Evolutionary conservation across 352 stramenopile genomes (phyloP), one percentile per base, ranked within the genome.

Genomic region (Pythium grandisporangium): DNA sequence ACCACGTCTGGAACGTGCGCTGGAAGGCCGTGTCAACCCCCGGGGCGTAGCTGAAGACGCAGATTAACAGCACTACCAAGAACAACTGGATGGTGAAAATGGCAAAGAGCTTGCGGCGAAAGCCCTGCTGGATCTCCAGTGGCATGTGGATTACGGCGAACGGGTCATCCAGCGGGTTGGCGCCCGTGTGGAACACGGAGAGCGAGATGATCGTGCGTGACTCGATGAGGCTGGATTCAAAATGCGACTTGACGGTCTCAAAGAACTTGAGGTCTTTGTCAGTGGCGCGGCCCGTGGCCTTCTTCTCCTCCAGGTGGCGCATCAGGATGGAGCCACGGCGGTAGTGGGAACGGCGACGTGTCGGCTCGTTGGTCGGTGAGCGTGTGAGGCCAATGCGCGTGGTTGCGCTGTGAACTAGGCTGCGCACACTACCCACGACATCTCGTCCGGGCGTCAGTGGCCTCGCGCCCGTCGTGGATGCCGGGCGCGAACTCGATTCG

Each of bases 221-320:
- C 33, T 83, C 71, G 58, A 88, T 74, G 48, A 79, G 75, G 21
- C 81, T 80, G 16, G 66, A 55, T 38, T 88, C 71, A 22, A 83
- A 88, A 16, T 72, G 58, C 13, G 58, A 64, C 42, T 88, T 88
- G 32, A 88, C 66, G 44, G 75, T 71, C 5, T 88, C 71, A 34
- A 88, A 84, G 38, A 88, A 88, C 54, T 88, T 88, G 59, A 80
- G 70, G 41, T 88, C 75, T 17, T 76, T 80, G 16, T 84, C 70
- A 0, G 68, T 84, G 7, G 69, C 74, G 25, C 69, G 58, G 5
- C 68, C 71, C 2, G 54, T 45, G n/a, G 63, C 65, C 24, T 82
- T 70, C 42, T 88, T 84, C 17, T 65, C 60, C 38, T 84, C 69
- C 30, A 88, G 46, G 41, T 88, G 74, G 44, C 73, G 73, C 37